Evolutionary conservation across 2,329 filamentous ascomycete species (phyloP).

Genomic region (Byssochlamys sp.): DNA sequence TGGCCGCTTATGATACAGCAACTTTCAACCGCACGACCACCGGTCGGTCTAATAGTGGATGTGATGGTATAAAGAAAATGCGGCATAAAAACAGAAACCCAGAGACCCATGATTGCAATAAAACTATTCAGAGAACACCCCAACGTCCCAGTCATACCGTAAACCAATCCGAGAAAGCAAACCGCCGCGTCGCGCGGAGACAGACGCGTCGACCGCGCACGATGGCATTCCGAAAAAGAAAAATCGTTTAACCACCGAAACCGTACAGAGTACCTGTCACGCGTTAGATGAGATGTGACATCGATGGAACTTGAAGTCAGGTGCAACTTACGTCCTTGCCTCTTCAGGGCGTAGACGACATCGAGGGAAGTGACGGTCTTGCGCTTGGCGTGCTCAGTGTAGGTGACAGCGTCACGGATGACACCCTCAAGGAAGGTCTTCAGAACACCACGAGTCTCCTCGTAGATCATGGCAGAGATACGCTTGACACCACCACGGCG

Average conservation of each 20-base stretch:
- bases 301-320: slow-evolving; percentile 8
- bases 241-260: slow-evolving; percentile 66
- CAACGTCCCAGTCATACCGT: slow-evolving; percentile 38
- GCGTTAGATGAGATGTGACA: slow-evolving; percentile 6
- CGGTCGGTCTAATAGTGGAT: slow-evolving; percentile 27
- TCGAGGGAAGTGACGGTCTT: slow-evolving; percentile 49
- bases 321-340: slow-evolving; percentile 50
- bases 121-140: slow-evolving; percentile 32
- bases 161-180: slow-evolving; percentile 33
- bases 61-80: slow-evolving; percentile 28
- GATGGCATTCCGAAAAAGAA: slow-evolving; percentile 22
- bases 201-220: slow-evolving; percentile 24
- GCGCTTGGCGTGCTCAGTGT: slow-evolving; percentile 75
- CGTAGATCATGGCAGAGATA: no score
- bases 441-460: no score
- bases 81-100: slow-evolving; percentile 31
- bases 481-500: slow-evolving; percentile 81
- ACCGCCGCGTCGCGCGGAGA: slow-evolving; percentile 22
- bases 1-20: slow-evolving; percentile 33
- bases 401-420: slow-evolving; percentile 70
- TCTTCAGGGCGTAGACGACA: slow-evolving; percentile 56
- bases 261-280: slow-evolving; percentile 64
- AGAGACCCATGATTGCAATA: slow-evolving; percentile 32
- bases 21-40: slow-evolving; percentile 30
- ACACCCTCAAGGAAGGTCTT: slow-evolving; percentile 69